Percentiles rank a stretch among this genome's conserved stretches.
Evolutionary conservation across 805 yeast genomes (phyloP).

Genomic region (Teunomyces gatunensis): DNA sequence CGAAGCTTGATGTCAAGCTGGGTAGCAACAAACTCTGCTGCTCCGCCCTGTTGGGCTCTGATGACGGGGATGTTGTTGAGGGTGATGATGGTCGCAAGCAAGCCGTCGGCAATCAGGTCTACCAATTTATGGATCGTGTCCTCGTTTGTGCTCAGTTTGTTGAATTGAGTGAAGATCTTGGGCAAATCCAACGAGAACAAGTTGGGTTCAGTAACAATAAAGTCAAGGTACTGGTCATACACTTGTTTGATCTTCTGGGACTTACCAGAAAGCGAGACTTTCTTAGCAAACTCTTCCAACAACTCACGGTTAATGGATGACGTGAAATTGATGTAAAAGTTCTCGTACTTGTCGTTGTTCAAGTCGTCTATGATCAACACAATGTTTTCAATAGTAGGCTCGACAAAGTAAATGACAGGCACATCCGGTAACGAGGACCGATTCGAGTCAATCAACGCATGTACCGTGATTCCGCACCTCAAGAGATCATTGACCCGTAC

Average conservation of each 20-base stretch:
- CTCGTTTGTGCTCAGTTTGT: conserved; percentile 71
- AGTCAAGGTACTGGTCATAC: conserved; percentile 90
- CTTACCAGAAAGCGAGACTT: conserved; percentile 70
- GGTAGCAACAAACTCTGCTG: conserved; percentile 91
- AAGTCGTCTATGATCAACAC: conserved; percentile 69
- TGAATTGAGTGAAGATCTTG: conserved; percentile 64
- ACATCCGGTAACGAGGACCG: conserved; percentile 91
- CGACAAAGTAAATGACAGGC: conserved; percentile 88
- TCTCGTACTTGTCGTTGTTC: conserved; percentile 70
- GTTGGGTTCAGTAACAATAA: conserved; percentile 89
- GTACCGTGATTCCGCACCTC: conserved; percentile 89
- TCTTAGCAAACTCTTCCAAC: conserved; percentile 84
- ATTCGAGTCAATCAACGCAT: conserved; percentile 65
- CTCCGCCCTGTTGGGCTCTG: conserved; percentile 88
- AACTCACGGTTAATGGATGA: conserved; percentile 73
- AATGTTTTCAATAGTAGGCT: conserved; percentile 80
- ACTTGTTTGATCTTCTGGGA: conserved; percentile 78
- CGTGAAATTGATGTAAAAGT: conserved; percentile 82
- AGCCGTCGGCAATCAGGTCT: conserved; percentile 70
- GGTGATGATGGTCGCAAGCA: conserved; percentile 77
- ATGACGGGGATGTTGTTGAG: conserved; percentile 82
- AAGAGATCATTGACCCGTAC: conserved; percentile 87
- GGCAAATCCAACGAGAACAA: conserved; percentile 75
- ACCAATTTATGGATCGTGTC: conserved; percentile 68
- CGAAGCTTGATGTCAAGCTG: conserved; percentile 80